Conservation (phyloP, 2,329 filamentous ascomycete species). For the Apiospora kogelbergensis region DNA sequence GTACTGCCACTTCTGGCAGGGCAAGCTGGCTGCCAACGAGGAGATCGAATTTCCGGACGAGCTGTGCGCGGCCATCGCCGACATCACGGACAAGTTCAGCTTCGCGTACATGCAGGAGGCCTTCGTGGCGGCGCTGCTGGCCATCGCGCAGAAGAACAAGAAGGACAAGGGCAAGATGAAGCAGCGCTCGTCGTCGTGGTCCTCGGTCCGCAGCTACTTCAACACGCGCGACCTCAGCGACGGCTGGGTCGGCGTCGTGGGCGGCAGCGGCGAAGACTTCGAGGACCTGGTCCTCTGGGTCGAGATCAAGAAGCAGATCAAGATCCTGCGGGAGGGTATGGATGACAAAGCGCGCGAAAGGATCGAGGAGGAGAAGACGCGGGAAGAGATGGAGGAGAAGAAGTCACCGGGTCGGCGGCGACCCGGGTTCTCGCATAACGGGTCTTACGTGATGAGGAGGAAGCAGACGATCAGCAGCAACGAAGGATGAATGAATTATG, state of each 20-base stretch:
- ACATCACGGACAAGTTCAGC: constrained; percentile 63
- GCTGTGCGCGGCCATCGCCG: constrained; percentile 58
- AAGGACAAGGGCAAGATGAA: constrained; percentile 17
- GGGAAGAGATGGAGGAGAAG: constrained; percentile 30
- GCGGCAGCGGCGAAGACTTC: constrained; percentile 36
- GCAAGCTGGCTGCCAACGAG: constrained; percentile 54
- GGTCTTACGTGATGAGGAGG: not conserved
- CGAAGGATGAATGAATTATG: not conserved
- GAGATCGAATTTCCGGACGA: constrained; percentile 60
- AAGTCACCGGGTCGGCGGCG: not conserved
- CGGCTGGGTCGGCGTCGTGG: constrained; percentile 36
- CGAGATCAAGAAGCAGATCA: constrained; percentile 63
- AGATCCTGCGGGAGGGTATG: constrained; percentile 60
- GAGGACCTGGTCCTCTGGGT: constrained; percentile 57
- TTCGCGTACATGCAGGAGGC: constrained; percentile 72
- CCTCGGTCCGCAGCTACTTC: constrained; percentile 24
- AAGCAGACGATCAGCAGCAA: not conserved
- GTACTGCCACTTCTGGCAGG: constrained; percentile 65
- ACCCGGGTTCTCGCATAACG: no score
- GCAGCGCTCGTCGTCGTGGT: constrained; percentile 8
- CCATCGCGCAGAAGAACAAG: constrained; percentile 46
- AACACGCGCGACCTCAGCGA: constrained; percentile 27
- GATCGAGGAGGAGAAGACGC: no score
- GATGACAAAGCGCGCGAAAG: no score
- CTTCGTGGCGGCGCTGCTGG: constrained; percentile 62